These are phyloP conservation scores for Trametes cubensis DNA, from an alignment of 768 basidiomycete genomes.

Conservation along the genomic window DNA sequence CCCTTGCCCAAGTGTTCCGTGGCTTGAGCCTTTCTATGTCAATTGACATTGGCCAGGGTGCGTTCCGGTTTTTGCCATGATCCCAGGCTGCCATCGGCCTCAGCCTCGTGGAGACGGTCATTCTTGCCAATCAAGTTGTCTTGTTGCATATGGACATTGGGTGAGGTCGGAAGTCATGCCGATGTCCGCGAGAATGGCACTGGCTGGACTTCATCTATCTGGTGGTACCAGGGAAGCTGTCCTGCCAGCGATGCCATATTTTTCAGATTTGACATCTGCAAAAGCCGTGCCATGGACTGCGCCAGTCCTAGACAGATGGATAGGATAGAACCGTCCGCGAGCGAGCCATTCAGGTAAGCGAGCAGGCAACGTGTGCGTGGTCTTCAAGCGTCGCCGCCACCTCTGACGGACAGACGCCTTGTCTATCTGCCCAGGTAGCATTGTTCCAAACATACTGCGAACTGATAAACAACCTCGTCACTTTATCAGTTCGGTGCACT, in stretches of 20 bases:
- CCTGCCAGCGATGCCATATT: background rate
- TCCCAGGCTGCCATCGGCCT: constrained; percentile 16
- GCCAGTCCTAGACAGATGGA: constrained; percentile 15
- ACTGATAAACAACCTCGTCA: too few relatives aligned
- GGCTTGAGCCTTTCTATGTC: too few relatives aligned
- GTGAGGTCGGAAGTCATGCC: constrained; percentile 18
- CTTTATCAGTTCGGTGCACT: background rate
- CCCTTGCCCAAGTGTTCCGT: too few relatives aligned
- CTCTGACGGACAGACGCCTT: too few relatives aligned
- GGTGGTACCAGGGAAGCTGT: constrained; percentile 10
- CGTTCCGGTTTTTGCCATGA: too few relatives aligned
- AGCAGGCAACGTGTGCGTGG: too few relatives aligned
- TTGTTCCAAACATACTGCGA: too few relatives aligned
- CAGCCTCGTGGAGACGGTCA: constrained; percentile 16
- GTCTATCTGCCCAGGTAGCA: too few relatives aligned
- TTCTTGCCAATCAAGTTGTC: constrained; percentile 13
- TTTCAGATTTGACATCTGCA: background rate
- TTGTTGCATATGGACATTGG: constrained; percentile 13
- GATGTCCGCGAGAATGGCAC: constrained; percentile 23
- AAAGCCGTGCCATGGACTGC: constrained; percentile 20
- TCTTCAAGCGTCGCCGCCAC: too few relatives aligned
- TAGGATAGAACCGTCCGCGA: constrained; percentile 19
- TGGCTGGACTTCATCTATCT: constrained; percentile 19
- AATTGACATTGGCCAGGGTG: too few relatives aligned
- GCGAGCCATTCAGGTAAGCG: constrained; percentile 16